Percentiles rank a stretch among this genome's conserved stretches.
Evolutionary conservation across 805 yeast species (phyloP).

Genomic region (Candida taoyuanica): DNA sequence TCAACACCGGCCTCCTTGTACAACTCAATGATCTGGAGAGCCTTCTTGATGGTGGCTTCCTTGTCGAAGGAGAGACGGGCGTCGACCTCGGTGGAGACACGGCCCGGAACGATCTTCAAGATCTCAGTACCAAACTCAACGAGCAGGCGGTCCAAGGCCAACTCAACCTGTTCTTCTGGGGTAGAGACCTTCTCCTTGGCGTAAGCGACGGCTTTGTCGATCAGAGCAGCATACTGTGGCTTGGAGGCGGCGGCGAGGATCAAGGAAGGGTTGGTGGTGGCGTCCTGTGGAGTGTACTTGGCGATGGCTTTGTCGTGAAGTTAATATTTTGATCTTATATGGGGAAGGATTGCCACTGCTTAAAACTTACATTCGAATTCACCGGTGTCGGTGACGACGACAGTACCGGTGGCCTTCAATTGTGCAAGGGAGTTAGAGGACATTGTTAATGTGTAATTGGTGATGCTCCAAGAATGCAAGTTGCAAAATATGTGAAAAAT

Average conservation of each 20-base stretch:
- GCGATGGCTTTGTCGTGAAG: constrained; percentile 58
- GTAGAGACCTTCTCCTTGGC: constrained; percentile 57
- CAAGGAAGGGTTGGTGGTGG: constrained; percentile 97
- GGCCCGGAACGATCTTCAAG: constrained; percentile 93
- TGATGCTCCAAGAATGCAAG: constrained; percentile 1
- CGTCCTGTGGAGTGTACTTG: constrained; percentile 97
- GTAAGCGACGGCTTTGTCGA: constrained; percentile 86
- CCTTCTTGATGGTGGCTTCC: constrained; percentile 91
- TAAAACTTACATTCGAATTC: constrained; percentile 69
- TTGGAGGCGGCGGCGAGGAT: constrained; percentile 93
- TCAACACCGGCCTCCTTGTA: constrained; percentile 81
- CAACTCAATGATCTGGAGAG: constrained; percentile 80
- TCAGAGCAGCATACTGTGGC: constrained; percentile 80
- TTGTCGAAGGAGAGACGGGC: constrained; percentile 97
- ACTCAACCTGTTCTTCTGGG: constrained; percentile 59
- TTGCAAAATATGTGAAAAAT: too few species aligned
- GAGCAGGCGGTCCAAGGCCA: constrained; percentile 86
- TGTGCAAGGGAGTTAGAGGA: constrained; percentile 73
- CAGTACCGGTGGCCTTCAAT: constrained; percentile 92
- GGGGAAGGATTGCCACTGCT: neutral
- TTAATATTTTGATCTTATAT: constrained; percentile 1
- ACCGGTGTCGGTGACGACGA: constrained; percentile 98
- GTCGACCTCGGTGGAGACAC: constrained; percentile 98
- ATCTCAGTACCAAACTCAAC: constrained; percentile 96
- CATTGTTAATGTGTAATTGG: constrained; percentile 24